Evolutionary conservation across 1,284 basidiomycete species (phyloP), one percentile per base, ranked within the genome.

Genomic region (Pulchroboletus neoregius): DNA sequence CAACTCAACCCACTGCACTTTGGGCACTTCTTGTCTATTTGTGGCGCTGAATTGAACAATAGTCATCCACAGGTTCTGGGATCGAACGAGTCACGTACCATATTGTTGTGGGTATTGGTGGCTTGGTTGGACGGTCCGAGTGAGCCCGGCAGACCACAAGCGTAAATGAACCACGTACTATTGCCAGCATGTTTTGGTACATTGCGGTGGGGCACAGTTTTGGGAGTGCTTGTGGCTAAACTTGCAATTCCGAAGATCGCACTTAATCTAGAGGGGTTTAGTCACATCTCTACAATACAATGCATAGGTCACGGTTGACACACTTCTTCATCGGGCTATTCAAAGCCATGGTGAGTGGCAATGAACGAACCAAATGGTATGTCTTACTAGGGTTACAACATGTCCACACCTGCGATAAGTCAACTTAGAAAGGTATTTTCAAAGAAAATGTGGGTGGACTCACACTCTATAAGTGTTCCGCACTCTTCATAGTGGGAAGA

Each of bases 31-130:
- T 67, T 61, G 42, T 60, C 57, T 60, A 69, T 58, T 51, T 65
- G 62, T 18, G 65, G 61, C 9, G 55, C 66, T 68, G 46, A 35
- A 51, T 52, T 6, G 73, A 74, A 63, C 75, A 76, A 46, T 60
- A 55, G 51, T 66, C 73, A 58, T 39, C 31, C 34, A 77, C 68
- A 57, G 77, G 69, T 54, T 79, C 72, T 18, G 74, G 75, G 38
- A 76, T 66, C 68, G 39, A 55, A 38, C 42, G 44, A 44, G 34
- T 48, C 38, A 55, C 65, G 37, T 49, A 79, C 77, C 73, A 60
- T 84, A 86, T 60, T 82, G 80, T 54, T 86, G 79, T 32, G 84
- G 84, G 54, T 71, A 83, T 57, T 83, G 78, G 39, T 70, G 83
- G 58, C 83, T 86, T 52, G 44, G 43, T 50, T 41, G 50, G 40